Conservation (phyloP, 1,139 yeast species). For the Suhomyces bolitotheri region DNA sequence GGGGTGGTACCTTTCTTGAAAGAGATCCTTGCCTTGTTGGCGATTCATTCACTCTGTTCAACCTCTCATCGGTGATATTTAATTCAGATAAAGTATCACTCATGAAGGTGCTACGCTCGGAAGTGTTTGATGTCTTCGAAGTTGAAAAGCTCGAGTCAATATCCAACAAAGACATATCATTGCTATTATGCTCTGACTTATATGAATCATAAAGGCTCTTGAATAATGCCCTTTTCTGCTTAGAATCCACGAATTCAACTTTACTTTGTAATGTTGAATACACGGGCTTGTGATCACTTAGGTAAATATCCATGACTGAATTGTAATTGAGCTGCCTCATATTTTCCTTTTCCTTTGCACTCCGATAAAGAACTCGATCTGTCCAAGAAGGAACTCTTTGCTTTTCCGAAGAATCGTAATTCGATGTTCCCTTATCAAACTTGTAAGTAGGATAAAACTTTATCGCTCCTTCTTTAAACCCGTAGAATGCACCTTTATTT, state of each 20-base stretch:
- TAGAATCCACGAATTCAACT: slow-evolving; percentile 60
- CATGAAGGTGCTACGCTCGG: slow-evolving; percentile 21
- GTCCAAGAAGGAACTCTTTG: slow-evolving; percentile 97
- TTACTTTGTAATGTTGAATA: slow-evolving; percentile 69
- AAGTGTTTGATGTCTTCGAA: slow-evolving; percentile 16
- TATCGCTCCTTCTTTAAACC: slow-evolving; percentile 71
- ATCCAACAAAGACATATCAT: slow-evolving; percentile 22
- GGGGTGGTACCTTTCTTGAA: slow-evolving; percentile 41
- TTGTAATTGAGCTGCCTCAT: slow-evolving; percentile 61
- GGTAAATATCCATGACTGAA: slow-evolving; percentile 52
- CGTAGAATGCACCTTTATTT: slow-evolving; percentile 76
- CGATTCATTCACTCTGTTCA: slow-evolving; percentile 12
- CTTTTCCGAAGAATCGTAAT: slow-evolving; percentile 88
- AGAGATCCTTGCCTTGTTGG: slow-evolving; percentile 9
- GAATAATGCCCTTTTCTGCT: slow-evolving; percentile 31
- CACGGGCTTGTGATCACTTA: slow-evolving; percentile 93
- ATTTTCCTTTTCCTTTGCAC: slow-evolving; percentile 37
- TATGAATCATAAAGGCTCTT: slow-evolving; percentile 34
- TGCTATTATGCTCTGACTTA: slow-evolving; percentile 32
- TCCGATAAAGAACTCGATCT: slow-evolving; percentile 69
- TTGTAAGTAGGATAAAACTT: slow-evolving; percentile 89
- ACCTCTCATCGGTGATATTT: slow-evolving; percentile 36
- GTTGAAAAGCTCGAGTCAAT: slow-evolving; percentile 17
- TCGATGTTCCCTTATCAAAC: slow-evolving; percentile 82
- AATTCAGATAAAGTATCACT: slow-evolving; percentile 38